Conservation (phyloP, 257 asterid genomes). For the Striga asiatica region DNA sequence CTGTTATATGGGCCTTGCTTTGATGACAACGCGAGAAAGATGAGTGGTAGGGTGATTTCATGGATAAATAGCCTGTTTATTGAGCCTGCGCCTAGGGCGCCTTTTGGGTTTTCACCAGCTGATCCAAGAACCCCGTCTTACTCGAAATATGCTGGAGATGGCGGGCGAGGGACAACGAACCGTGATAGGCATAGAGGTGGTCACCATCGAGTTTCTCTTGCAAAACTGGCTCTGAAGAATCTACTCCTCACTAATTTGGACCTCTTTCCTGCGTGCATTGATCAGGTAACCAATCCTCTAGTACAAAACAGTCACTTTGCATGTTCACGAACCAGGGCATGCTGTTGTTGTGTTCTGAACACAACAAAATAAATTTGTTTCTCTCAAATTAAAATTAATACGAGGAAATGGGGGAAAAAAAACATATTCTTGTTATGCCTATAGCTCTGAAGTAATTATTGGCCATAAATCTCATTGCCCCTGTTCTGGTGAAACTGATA, state of each 20-base stretch:
- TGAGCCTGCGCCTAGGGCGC: slow-evolving; percentile 96
- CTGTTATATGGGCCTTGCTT: slow-evolving; percentile 95
- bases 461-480: slow-evolving; percentile 9
- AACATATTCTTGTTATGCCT: too few relatives aligned
- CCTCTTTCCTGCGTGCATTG: slow-evolving; percentile 97
- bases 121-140: slow-evolving; percentile 98
- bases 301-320: slow-evolving; percentile 1
- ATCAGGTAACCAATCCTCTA: slow-evolving; percentile 65
- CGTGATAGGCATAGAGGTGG: slow-evolving; percentile 99
- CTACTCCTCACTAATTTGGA: slow-evolving; percentile 96
- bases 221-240: slow-evolving; percentile 85
- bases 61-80: slow-evolving; percentile 97
- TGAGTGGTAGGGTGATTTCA: slow-evolving; percentile 97
- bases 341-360: slow-evolving; percentile 12
- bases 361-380: background rate
- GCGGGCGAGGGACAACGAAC: slow-evolving; percentile 65
- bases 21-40: slow-evolving; percentile 96
- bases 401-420: too few relatives aligned
- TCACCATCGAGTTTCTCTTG: slow-evolving; percentile 80
- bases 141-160: slow-evolving; percentile 70
- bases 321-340: background rate
- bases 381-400: background rate
- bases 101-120: slow-evolving; percentile 96
- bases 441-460: too few relatives aligned
- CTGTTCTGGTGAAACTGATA: background rate